phyloP scores from a whole-genome alignment of 2,329 filamentous ascomycete species.

The Neurospora sp. region DNA sequence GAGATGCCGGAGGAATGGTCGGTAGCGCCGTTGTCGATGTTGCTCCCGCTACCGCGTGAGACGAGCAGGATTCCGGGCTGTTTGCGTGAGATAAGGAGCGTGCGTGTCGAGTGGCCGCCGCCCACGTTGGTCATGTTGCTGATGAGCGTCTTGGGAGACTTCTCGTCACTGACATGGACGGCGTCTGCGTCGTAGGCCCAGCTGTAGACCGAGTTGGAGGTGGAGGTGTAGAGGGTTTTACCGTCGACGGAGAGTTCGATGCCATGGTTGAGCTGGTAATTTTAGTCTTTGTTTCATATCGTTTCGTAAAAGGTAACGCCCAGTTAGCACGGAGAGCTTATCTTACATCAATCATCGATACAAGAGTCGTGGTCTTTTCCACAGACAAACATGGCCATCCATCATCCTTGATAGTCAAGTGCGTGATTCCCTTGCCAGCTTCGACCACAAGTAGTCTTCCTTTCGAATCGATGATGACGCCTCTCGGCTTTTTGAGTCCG shows the following conservation, averaged over 20 bases:
- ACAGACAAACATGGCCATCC: conserved; percentile 32
- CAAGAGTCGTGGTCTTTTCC: conserved; percentile 24
- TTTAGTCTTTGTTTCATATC: conserved; percentile 2
- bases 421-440: conserved; percentile 30
- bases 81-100: conserved; percentile 47
- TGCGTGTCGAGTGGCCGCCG: conserved; percentile 54
- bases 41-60: conserved; percentile 48
- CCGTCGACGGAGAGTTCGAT: conserved; percentile 43
- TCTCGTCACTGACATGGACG: conserved; percentile 33
- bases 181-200: conserved; percentile 54
- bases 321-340: conserved; percentile 1
- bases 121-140: conserved; percentile 45
- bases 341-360: conserved; percentile 27
- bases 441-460: conserved; percentile 38
- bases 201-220: conserved; percentile 45
- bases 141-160: conserved; percentile 47
- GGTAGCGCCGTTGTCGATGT: conserved; percentile 40
- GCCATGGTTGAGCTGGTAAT: conserved; percentile 42
- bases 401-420: conserved; percentile 30
- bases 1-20: conserved; percentile 42
- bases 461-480: conserved; percentile 34
- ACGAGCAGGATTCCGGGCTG: conserved; percentile 47
- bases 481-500: conserved; percentile 29
- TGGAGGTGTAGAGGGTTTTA: conserved; percentile 47
- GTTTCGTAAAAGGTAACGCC: no score